Conservation (phyloP, 2,329 filamentous ascomycete genomes). For the Kalaharituber pfeilii region DNA sequence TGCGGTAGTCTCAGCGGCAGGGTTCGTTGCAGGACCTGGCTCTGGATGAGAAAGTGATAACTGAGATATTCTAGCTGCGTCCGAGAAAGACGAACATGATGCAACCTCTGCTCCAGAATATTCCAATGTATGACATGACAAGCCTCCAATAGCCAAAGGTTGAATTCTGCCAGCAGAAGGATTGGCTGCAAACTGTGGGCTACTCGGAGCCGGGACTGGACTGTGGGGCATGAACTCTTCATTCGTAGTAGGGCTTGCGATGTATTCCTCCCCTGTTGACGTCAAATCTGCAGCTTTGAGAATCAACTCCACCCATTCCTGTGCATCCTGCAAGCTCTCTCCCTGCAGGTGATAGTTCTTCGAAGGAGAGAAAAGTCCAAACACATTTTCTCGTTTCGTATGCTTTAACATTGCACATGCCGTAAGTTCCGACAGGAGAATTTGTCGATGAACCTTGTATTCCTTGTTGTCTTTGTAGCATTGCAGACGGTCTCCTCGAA, state of each 20-base stretch:
- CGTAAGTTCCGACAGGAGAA: conserved; percentile 75
- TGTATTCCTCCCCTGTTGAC: conserved; percentile 67
- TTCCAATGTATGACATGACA: conserved; percentile 45
- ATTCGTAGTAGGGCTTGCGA: conserved; percentile 46
- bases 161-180: conserved; percentile 18
- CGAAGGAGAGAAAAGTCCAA: conserved; percentile 79
- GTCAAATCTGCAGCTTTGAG: conserved; percentile 65
- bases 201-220: conserved; percentile 29
- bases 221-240: conserved; percentile 14
- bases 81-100: conserved; percentile 22
- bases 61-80: conserved; percentile 21
- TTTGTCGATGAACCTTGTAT: conserved; percentile 71
- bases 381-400: conserved; percentile 72
- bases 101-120: conserved; percentile 44
- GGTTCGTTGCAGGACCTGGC: conserved; percentile 7
- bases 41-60: conserved; percentile 18
- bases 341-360: conserved; percentile 86
- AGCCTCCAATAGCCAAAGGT: conserved; percentile 26
- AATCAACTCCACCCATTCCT: conserved; percentile 74
- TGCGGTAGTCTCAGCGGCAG: conserved; percentile 13
- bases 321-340: conserved; percentile 51
- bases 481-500: conserved; percentile 75
- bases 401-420: conserved; percentile 79
- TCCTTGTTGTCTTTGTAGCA: conserved; percentile 88
- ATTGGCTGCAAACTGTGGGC: conserved; percentile 37